phyloP scores from a whole-genome alignment of 1,139 yeast species.

The Blastobotrys petasosporus region DNA sequence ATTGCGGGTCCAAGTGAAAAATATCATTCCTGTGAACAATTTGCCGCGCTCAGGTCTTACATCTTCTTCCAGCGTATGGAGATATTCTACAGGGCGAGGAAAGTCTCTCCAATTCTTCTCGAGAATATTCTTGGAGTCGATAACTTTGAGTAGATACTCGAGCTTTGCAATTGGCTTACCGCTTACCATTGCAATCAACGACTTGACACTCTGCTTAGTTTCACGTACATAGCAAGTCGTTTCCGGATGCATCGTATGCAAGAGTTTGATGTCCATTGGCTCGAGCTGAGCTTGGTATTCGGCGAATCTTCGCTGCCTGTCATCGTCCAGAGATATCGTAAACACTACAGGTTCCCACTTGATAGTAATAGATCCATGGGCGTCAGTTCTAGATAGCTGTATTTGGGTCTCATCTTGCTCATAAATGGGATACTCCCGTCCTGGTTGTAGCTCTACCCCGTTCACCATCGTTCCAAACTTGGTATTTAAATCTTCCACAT shows the following conservation, averaged over 20 bases:
- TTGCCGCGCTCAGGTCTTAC: constrained; percentile 18
- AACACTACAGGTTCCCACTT: constrained; percentile 8
- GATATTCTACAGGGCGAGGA: constrained; percentile 22
- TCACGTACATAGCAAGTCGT: constrained; percentile 23
- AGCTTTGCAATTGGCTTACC: constrained; percentile 25
- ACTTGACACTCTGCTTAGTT: constrained; percentile 18
- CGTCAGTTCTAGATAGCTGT: not conserved
- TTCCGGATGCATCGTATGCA: constrained; percentile 19
- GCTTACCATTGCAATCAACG: constrained; percentile 25
- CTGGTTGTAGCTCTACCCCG: not conserved
- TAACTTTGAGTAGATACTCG: constrained; percentile 20
- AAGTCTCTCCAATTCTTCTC: constrained; percentile 18
- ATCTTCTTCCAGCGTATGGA: constrained; percentile 18
- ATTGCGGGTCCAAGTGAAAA: constrained; percentile 16
- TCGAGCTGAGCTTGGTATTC: constrained; percentile 12
- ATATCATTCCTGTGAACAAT: constrained; percentile 19
- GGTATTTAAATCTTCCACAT: not conserved
- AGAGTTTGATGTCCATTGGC: constrained; percentile 25
- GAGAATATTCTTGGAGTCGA: constrained; percentile 12
- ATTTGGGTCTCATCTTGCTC: not conserved
- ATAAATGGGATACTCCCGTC: not conserved
- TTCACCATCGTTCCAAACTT: not conserved
- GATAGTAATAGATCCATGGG: not conserved
- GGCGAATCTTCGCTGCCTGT: constrained; percentile 1
- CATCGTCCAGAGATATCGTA: constrained; percentile 5